phyloP scores from a whole-genome alignment of 495 filamentous ascomycete species.

The Neurospora terricola region DNA sequence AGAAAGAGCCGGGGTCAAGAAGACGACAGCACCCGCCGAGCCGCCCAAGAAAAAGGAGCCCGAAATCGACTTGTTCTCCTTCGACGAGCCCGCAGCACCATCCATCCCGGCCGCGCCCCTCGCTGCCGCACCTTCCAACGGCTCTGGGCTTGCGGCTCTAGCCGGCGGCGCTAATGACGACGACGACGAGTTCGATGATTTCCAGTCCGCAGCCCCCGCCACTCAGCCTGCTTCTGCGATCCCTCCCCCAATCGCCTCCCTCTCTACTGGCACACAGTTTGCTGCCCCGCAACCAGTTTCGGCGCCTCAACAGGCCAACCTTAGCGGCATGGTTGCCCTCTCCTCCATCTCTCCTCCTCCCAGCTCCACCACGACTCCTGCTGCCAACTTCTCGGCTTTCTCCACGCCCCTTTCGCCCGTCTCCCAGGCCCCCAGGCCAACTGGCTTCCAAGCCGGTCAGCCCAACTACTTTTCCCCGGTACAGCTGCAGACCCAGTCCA shows the following conservation, averaged over 20 bases:
- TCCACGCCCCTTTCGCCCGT: conserved; percentile 33
- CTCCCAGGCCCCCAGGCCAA: conserved; percentile 45
- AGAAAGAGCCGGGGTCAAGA: conserved; percentile 33
- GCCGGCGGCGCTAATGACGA: conserved; percentile 46
- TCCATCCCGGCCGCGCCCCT: conserved; percentile 37
- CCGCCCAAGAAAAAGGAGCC: conserved; percentile 71
- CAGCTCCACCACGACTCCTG: conserved; percentile 42
- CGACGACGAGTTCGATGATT: conserved; percentile 97
- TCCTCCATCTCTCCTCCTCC: conserved; percentile 69
- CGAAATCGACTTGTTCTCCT: conserved; percentile 79
- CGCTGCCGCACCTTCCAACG: conserved; percentile 35
- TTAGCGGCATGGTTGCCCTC: conserved; percentile 71
- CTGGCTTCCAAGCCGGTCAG: conserved; percentile 61
- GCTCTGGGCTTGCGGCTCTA: conserved; percentile 47
- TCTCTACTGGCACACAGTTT: conserved; percentile 59
- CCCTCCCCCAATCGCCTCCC: conserved; percentile 47
- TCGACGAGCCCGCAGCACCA: conserved; percentile 54
- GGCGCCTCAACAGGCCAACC: conserved; percentile 64
- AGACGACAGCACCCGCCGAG: conserved; percentile 35
- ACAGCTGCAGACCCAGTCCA: conserved; percentile 24
- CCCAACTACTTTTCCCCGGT: conserved; percentile 96
- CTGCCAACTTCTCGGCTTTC: conserved; percentile 45
- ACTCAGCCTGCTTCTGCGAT: conserved; percentile 25
- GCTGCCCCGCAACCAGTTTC: conserved; percentile 77
- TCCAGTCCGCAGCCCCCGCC: conserved; percentile 78